Percentiles rank a stretch among this genome's conserved stretches.
Evolutionary conservation across 2,329 filamentous ascomycete species (phyloP).

Genomic region (Ceratocystis albifundus): DNA sequence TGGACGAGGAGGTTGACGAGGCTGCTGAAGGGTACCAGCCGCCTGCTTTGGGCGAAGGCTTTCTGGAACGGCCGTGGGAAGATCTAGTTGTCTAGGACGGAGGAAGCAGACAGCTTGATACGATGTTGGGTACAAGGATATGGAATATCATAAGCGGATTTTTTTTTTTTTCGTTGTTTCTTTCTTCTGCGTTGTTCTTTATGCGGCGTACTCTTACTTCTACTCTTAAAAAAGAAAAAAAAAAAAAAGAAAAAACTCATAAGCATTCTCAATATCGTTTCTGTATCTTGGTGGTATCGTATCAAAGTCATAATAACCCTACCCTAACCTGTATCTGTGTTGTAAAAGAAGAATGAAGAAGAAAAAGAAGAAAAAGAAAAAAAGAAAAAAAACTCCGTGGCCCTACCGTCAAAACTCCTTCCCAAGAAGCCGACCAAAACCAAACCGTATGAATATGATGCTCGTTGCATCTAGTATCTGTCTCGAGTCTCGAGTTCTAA

Average conservation of each 20-base stretch:
- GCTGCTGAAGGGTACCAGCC: slow-evolving; percentile 25
- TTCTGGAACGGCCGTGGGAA: slow-evolving; percentile 22
- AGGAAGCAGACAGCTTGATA: neutral
- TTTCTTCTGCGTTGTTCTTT: too few relatives aligned
- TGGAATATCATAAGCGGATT: too few relatives aligned
- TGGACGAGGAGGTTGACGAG: slow-evolving; percentile 51
- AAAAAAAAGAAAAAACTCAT: neutral
- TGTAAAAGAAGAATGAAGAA: neutral
- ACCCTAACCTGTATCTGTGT: too few relatives aligned
- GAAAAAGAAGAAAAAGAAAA: neutral
- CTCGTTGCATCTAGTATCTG: too few relatives aligned
- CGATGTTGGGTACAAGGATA: too few relatives aligned
- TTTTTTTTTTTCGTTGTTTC: too few relatives aligned
- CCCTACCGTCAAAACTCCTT: neutral
- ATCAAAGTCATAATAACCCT: too few relatives aligned
- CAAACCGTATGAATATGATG: too few relatives aligned
- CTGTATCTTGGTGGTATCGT: too few relatives aligned
- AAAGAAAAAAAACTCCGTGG: neutral
- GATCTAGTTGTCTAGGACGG: slow-evolving; percentile 19
- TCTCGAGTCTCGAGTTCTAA: neutral
- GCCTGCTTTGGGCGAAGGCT: slow-evolving; percentile 8
- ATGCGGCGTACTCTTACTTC: neutral
- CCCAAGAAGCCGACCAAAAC: too few relatives aligned
- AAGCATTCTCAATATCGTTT: neutral
- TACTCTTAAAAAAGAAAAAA: neutral